Percentiles rank a stretch among this genome's conserved stretches.
phyloP scores from a whole-genome alignment of 176 grass and related monocot species.

The Phoenix dactylifera region DNA sequence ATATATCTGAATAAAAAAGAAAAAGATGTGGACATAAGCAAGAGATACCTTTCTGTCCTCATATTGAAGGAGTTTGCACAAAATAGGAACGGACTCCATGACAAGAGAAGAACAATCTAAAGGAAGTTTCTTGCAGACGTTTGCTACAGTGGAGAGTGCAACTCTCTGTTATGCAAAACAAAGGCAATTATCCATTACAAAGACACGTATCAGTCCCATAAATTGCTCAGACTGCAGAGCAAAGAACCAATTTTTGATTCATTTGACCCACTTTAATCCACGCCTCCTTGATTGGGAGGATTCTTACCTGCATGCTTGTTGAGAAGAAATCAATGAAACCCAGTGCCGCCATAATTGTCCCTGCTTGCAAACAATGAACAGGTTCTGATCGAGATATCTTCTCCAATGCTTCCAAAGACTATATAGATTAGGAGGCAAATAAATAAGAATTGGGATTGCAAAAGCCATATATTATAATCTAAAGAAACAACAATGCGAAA shows the following conservation, averaged over 20 bases:
- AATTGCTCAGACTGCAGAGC: too few relatives aligned
- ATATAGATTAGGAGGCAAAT: neutral
- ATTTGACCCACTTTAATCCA: too few relatives aligned
- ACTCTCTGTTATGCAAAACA: slow-evolving; percentile 38
- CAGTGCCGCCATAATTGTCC: slow-evolving; percentile 52
- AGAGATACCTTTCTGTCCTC: slow-evolving; percentile 55
- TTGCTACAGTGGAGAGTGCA: slow-evolving; percentile 60
- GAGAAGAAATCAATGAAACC: slow-evolving; percentile 80
- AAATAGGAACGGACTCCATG: slow-evolving; percentile 45
- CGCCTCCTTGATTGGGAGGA: too few relatives aligned
- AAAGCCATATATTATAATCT: too few relatives aligned
- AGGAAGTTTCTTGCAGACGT: slow-evolving; percentile 63
- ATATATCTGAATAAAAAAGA: too few relatives aligned
- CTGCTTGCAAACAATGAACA: slow-evolving; percentile 56
- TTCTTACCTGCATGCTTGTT: slow-evolving; percentile 59
- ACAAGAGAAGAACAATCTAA: slow-evolving; percentile 52
- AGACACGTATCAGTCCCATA: too few relatives aligned
- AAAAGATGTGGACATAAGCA: neutral
- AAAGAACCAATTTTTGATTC: too few relatives aligned
- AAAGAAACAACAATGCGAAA: too few relatives aligned
- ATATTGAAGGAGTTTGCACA: slow-evolving; percentile 71
- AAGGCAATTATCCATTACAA: too few relatives aligned
- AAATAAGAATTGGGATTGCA: too few relatives aligned
- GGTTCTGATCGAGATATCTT: slow-evolving; percentile 69
- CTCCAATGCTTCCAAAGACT: slow-evolving; percentile 94